A percentile compares a stretch with the other conserved stretches of the same genome.
phyloP scores from a whole-genome alignment of 202 grass and related monocot species.

The Alloteropsis angusta region DNA sequence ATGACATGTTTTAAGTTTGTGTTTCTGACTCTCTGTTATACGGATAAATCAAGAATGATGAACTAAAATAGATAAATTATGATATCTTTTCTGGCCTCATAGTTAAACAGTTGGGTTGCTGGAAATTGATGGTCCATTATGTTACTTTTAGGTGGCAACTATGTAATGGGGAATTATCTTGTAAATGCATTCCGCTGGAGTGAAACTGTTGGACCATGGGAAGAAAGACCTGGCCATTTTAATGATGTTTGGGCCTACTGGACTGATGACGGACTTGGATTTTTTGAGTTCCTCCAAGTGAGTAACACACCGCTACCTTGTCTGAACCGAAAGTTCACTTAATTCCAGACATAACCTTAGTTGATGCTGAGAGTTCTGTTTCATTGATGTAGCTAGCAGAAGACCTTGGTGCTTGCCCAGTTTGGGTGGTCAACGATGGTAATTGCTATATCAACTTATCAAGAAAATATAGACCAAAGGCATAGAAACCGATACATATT shows the following conservation, averaged over 20 bases:
- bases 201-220: slow-evolving; percentile 77
- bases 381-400: slow-evolving; percentile 65
- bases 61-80: slow-evolving; percentile 18
- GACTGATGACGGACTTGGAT: slow-evolving; percentile 88
- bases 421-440: slow-evolving; percentile 92
- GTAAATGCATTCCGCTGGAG: slow-evolving; percentile 82
- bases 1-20: neutral
- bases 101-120: slow-evolving; percentile 7
- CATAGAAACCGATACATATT: neutral
- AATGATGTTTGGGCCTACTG: slow-evolving; percentile 89
- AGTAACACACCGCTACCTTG: slow-evolving; percentile 19
- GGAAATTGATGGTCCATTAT: neutral
- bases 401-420: slow-evolving; percentile 64
- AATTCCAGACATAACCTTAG: neutral
- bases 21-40: neutral
- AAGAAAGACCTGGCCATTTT: slow-evolving; percentile 85
- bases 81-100: neutral
- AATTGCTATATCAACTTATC: slow-evolving; percentile 31
- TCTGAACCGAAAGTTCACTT: slow-evolving; percentile 17
- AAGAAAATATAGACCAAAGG: neutral
- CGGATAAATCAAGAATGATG: neutral
- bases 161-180: slow-evolving; percentile 75
- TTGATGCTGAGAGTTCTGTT: slow-evolving; percentile 27
- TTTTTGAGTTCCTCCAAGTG: slow-evolving; percentile 94
- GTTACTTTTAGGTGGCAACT: slow-evolving; percentile 64